phyloP scores from a whole-genome alignment of 2,329 filamentous ascomycete genomes.

The Colletotrichum australisinense region DNA sequence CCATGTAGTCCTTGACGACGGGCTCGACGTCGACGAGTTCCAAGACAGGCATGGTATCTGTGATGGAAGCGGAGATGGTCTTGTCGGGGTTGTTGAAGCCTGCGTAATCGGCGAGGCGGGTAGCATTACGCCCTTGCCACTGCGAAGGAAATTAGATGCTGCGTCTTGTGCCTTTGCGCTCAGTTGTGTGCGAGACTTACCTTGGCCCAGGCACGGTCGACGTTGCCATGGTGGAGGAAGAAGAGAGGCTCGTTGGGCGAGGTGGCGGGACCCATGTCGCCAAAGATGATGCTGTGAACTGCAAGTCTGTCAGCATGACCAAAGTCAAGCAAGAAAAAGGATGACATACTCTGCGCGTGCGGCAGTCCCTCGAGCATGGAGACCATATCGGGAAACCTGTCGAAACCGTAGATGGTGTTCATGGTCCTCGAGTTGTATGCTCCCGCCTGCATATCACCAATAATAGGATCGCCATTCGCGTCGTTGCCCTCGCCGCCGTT shows the following conservation, averaged over 20 bases:
- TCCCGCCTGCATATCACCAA: constrained; percentile 36
- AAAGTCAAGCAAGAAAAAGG: background rate
- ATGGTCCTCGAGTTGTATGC: constrained; percentile 34
- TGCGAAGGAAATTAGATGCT: constrained; percentile 10
- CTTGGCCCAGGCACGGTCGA: constrained; percentile 42
- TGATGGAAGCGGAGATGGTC: constrained; percentile 20
- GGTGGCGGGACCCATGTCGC: constrained; percentile 42
- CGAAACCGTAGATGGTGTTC: constrained; percentile 34
- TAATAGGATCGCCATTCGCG: constrained; percentile 32
- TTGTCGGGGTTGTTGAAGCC: constrained; percentile 25
- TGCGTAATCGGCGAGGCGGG: constrained; percentile 36
- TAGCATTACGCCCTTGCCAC: constrained; percentile 37
- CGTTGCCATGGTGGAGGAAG: constrained; percentile 44
- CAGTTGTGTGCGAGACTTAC: background rate
- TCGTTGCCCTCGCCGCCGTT: constrained; percentile 27
- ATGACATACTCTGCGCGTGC: constrained; percentile 34
- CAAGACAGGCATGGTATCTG: constrained; percentile 34
- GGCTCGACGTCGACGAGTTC: constrained; percentile 28
- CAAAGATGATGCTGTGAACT: constrained; percentile 38
- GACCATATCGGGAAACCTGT: constrained; percentile 31
- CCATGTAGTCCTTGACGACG: constrained; percentile 38
- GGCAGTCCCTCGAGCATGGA: constrained; percentile 37
- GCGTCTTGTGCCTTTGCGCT: background rate
- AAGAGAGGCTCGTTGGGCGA: constrained; percentile 44
- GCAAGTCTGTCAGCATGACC: background rate